phyloP scores from a whole-genome alignment of 192 early-diverging fungal species.

The Coemansia sp. region DNA sequence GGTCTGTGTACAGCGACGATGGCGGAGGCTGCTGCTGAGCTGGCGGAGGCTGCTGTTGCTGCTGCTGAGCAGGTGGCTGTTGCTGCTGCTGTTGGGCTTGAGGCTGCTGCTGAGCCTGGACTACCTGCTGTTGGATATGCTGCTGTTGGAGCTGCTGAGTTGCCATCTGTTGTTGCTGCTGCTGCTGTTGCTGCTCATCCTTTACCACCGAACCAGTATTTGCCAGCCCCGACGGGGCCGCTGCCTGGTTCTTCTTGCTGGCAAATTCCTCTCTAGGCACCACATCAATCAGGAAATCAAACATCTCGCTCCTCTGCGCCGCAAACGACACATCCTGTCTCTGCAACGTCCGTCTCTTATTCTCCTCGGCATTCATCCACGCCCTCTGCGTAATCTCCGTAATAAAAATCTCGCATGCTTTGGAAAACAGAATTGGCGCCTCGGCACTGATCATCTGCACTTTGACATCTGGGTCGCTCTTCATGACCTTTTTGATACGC shows the following conservation, averaged over 20 bases:
- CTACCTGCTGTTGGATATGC: slow-evolving; percentile 1
- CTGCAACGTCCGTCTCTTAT: slow-evolving; percentile 94
- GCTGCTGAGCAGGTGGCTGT: neutral
- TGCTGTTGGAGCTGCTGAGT: slow-evolving; percentile 13
- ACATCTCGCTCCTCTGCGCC: slow-evolving; percentile 87
- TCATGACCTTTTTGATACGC: slow-evolving; percentile 98
- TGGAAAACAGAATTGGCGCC: slow-evolving; percentile 91
- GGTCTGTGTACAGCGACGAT: slow-evolving; percentile 26
- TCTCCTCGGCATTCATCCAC: slow-evolving; percentile 93
- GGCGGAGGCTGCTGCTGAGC: slow-evolving; percentile 14
- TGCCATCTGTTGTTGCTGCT: neutral
- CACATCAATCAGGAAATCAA: slow-evolving; percentile 97
- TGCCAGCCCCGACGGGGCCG: neutral
- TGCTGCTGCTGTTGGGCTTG: slow-evolving; percentile 16
- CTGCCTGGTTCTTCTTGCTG: slow-evolving; percentile 24
- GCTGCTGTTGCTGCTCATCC: slow-evolving; percentile 13
- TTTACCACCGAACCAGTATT: neutral
- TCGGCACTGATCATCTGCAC: slow-evolving; percentile 77
- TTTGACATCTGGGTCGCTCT: slow-evolving; percentile 94
- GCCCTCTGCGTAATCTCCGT: slow-evolving; percentile 81
- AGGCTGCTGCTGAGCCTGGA: neutral
- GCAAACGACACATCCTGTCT: slow-evolving; percentile 87
- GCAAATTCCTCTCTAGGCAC: slow-evolving; percentile 86
- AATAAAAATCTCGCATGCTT: slow-evolving; percentile 98
- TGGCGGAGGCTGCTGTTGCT: slow-evolving; percentile 11